phyloP scores from a whole-genome alignment of 768 basidiomycete species.

The Phanerodontia chrysosporium region DNA sequence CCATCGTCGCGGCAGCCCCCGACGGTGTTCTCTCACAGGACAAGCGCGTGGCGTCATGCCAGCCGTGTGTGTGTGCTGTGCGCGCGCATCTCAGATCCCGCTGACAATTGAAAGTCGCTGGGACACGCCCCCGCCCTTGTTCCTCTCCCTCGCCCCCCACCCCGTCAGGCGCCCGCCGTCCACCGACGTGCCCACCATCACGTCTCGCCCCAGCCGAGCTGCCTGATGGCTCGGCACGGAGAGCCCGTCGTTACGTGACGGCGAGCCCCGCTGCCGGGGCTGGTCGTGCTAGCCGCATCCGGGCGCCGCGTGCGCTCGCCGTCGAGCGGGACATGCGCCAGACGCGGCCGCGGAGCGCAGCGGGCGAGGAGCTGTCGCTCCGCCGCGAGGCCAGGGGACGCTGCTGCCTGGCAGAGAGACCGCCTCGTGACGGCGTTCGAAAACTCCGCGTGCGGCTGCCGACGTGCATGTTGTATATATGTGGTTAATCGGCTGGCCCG shows the following conservation, averaged over 20 bases:
- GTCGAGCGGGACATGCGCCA: too few species aligned
- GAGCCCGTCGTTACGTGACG: conserved; percentile 3
- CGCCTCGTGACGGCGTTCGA: neutral
- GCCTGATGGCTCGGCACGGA: conserved; percentile 2
- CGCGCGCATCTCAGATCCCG: neutral
- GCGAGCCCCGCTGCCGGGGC: neutral
- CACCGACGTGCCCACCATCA: conserved; percentile 2
- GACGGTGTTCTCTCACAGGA: neutral
- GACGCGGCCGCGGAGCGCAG: too few species aligned
- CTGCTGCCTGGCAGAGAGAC: neutral
- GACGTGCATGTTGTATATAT: neutral
- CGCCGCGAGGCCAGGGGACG: too few species aligned
- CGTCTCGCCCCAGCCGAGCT: neutral
- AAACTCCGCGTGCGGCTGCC: neutral
- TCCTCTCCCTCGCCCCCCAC: conserved; percentile 3
- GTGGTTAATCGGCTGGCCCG: neutral
- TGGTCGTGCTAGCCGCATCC: neutral
- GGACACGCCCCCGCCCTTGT: neutral
- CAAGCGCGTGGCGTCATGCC: neutral
- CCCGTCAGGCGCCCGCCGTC: conserved; percentile 4
- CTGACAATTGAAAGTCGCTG: neutral
- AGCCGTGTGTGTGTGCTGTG: neutral
- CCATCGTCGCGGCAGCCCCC: neutral
- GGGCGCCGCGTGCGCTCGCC: neutral
- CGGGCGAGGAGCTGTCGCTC: too few species aligned